A percentile compares a stretch with the other conserved stretches of the same genome.
Conservation (phyloP, 805 yeast species). For the Candida saitoana region DNA sequence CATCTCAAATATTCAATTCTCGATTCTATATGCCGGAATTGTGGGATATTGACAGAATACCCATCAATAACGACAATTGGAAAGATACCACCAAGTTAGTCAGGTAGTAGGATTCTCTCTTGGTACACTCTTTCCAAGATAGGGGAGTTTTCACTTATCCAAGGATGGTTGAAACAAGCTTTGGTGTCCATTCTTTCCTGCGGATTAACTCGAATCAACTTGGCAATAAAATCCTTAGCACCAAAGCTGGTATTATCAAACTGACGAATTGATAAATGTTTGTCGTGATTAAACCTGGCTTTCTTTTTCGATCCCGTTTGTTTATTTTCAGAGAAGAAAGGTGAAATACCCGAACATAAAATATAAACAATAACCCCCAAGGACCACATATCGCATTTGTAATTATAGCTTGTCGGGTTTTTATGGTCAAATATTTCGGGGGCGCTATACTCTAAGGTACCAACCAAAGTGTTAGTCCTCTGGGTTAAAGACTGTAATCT, state of each 20-base stretch:
- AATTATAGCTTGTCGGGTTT: conserved; percentile 41
- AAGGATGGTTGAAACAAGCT: conserved; percentile 40
- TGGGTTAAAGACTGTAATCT: conserved; percentile 6
- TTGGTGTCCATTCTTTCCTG: conserved; percentile 30
- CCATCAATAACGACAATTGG: too few species aligned
- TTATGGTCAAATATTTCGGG: conserved; percentile 51
- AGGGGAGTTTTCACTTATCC: conserved; percentile 42
- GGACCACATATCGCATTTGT: conserved; percentile 68
- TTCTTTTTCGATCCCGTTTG: conserved; percentile 18
- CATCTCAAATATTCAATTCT: conserved; percentile 1
- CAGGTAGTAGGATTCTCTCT: conserved; percentile 4
- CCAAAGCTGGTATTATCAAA: conserved; percentile 40
- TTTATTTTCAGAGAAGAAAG: conserved; percentile 46
- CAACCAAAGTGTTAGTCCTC: conserved; percentile 50
- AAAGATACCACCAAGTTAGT: too few species aligned
- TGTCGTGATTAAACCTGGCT: conserved; percentile 34
- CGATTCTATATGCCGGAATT: background rate
- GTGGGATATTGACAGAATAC: background rate
- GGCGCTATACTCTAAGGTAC: conserved; percentile 69
- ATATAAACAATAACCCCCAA: conserved; percentile 59
- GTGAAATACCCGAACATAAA: conserved; percentile 59
- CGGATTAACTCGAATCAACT: conserved; percentile 37
- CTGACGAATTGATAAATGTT: conserved; percentile 33
- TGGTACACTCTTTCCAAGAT: conserved; percentile 7
- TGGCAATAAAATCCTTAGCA: conserved; percentile 46